Evolutionary conservation across 805 yeast species (phyloP).

Genomic region (Starmerella stigmatis): DNA sequence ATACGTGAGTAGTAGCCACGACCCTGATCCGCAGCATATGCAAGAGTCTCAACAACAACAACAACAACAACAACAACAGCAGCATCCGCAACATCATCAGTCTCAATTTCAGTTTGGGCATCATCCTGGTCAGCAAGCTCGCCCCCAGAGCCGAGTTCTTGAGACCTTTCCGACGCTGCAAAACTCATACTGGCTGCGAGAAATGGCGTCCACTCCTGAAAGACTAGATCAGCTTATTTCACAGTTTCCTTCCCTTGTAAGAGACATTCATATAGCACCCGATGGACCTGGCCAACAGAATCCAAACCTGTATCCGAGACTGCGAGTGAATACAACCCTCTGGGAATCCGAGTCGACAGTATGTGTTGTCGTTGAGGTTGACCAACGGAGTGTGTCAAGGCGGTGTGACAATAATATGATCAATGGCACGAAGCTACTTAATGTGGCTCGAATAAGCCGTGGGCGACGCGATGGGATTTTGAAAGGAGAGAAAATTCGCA

Average conservation of each 20-base stretch:
- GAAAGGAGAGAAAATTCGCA: constrained; percentile 23
- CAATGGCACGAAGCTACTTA: constrained; percentile 26
- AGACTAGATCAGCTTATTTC: background rate
- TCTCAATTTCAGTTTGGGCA: background rate
- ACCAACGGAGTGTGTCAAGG: constrained; percentile 18
- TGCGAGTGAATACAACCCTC: constrained; percentile 16
- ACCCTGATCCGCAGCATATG: background rate
- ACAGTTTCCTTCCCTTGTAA: constrained; percentile 16
- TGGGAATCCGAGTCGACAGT: constrained; percentile 25
- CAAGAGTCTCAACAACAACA: background rate
- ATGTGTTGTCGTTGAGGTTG: constrained; percentile 21
- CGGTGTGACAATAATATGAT: constrained; percentile 27
- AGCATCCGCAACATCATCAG: background rate
- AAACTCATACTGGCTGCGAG: background rate
- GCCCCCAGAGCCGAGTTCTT: background rate
- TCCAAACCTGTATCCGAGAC: background rate
- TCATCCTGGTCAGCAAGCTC: background rate
- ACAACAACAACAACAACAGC: background rate
- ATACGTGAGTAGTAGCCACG: background rate
- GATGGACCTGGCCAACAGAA: constrained; percentile 16
- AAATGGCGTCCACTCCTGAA: background rate
- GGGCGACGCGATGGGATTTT: constrained; percentile 26
- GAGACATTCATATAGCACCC: constrained; percentile 4
- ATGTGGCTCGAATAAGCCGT: constrained; percentile 22
- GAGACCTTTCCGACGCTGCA: background rate